Base-by-base conservation (phyloP, 2,329 filamentous ascomycete genomes). In the Botryotinia convoluta region DNA sequence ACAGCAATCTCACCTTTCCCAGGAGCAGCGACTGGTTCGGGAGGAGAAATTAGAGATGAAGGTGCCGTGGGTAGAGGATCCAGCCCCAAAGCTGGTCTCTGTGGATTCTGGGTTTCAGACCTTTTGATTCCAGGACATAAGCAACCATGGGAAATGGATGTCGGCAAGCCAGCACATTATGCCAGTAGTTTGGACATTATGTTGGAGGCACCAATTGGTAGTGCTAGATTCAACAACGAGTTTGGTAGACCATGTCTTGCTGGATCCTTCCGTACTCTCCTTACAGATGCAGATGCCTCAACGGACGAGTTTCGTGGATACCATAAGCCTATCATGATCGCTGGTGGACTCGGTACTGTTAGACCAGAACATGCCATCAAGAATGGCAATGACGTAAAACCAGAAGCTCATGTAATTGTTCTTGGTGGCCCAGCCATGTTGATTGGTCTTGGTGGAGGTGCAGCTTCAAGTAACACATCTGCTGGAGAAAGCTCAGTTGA, bases 311-410 rank as follows among this genome's bases (percentile, higher is more conserved):
- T 86, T 32, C 89, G 95, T 77, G 96, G 96, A 37, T 99, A 97
- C 82, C 96, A 98, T 84, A 99, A 99, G 85, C 96, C 96, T 16
- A 98, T 97, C 82, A 97, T 98, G 93, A 94, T 99, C 84, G 96
- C 96, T 75, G 96, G 96, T 80, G 96, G 96, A 81, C 90, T 98
- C 51, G 96, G 96, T 67, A 97, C 93, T 9, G 95, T 98, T 44
- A 86, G 96, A 73, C 95, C 96, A 22, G 91, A 95, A 79, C 93
- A 97, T 80, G 95, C 96, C 4, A 86, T 98, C 74, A 99, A 99
- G 84, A 88, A 93, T 75, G 89, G 91, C 14, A 86, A 88, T 20
- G 86, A 93, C 75, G 96, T 99, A 29, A 91, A 91, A 70, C 89
- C 94, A 69, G 95, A 94, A n/a, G 94, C 95, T 29, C 93, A 95